Conservation (phyloP, 306 rosid genomes). For the Nissolia schottii region DNA sequence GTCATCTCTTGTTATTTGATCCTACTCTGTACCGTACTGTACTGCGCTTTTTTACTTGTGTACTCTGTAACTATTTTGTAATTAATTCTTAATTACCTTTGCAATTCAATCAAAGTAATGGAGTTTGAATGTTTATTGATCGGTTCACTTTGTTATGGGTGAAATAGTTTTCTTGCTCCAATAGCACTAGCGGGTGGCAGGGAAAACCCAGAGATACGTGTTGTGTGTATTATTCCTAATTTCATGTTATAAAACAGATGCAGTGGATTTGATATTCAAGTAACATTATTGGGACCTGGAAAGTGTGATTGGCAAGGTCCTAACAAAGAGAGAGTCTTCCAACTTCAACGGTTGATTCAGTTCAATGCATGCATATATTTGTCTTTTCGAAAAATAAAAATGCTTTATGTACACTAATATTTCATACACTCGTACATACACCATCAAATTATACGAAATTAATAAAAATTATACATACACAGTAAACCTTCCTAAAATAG, state of each 20-base stretch:
- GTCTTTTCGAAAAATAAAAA: too few relatives aligned
- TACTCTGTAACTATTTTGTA: too few relatives aligned
- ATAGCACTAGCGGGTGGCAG: background rate
- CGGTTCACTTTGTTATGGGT: background rate
- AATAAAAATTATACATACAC: too few relatives aligned
- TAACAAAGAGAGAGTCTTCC: background rate
- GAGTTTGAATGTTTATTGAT: background rate
- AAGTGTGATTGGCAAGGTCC: background rate
- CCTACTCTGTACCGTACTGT: background rate
- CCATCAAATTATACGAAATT: too few relatives aligned
- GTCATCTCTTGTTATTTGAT: background rate
- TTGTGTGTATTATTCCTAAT: background rate
- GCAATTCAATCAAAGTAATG: too few relatives aligned
- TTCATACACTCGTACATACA: too few relatives aligned
- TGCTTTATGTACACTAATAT: too few relatives aligned
- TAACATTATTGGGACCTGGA: background rate
- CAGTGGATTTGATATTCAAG: background rate
- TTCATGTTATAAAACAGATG: background rate
- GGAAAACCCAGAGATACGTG: background rate
- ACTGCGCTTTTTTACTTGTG: too few relatives aligned
- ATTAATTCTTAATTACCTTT: too few relatives aligned
- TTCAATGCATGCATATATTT: background rate
- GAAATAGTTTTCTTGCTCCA: background rate
- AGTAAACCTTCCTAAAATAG: too few relatives aligned
- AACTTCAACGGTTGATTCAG: background rate